phyloP scores from a whole-genome alignment of 352 stramenopile genomes.

The Phytophthora cajani region DNA sequence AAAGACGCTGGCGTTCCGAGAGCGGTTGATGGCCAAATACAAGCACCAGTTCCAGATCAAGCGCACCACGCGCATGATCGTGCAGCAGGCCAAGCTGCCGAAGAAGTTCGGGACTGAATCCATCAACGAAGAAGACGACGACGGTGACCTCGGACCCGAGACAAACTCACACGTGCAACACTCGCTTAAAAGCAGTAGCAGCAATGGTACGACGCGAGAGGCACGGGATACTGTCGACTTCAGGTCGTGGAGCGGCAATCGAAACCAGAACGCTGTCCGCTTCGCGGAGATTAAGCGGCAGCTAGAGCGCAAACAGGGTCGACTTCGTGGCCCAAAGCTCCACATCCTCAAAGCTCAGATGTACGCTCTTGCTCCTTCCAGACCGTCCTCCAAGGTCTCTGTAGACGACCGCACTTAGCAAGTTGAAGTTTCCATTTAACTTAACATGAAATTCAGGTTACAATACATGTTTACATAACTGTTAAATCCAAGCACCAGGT shows the following conservation, averaged over 20 bases:
- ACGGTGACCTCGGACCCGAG: slow-evolving; percentile 13
- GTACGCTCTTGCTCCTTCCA: slow-evolving; percentile 16
- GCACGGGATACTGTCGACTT: background rate
- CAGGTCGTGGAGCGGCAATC: slow-evolving; percentile 4
- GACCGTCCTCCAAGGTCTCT: slow-evolving; percentile 2
- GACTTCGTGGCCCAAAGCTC: slow-evolving; percentile 44
- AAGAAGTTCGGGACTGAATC: slow-evolving; percentile 9
- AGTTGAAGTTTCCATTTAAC: slow-evolving; percentile 13
- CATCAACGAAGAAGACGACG: slow-evolving; percentile 11
- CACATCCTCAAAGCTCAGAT: slow-evolving; percentile 61
- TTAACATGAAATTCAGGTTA: background rate
- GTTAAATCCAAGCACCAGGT: slow-evolving; percentile 15
- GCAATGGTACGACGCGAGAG: background rate
- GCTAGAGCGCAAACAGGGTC: slow-evolving; percentile 40
- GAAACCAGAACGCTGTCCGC: slow-evolving; percentile 49
- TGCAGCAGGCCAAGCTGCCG: slow-evolving; percentile 30
- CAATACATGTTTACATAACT: background rate
- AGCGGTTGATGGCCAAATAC: slow-evolving; percentile 68
- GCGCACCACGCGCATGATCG: slow-evolving; percentile 60
- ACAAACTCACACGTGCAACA: slow-evolving; percentile 27
- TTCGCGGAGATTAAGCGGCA: slow-evolving; percentile 51
- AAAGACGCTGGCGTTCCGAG: slow-evolving; percentile 43
- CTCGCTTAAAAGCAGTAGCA: slow-evolving; percentile 21
- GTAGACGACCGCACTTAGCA: slow-evolving; percentile 16
- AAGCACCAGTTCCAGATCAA: slow-evolving; percentile 56